Percentiles rank a stretch among this genome's conserved stretches.
phyloP scores from a whole-genome alignment of 768 basidiomycete genomes.

The Tylopilus cervinicoccineus region DNA sequence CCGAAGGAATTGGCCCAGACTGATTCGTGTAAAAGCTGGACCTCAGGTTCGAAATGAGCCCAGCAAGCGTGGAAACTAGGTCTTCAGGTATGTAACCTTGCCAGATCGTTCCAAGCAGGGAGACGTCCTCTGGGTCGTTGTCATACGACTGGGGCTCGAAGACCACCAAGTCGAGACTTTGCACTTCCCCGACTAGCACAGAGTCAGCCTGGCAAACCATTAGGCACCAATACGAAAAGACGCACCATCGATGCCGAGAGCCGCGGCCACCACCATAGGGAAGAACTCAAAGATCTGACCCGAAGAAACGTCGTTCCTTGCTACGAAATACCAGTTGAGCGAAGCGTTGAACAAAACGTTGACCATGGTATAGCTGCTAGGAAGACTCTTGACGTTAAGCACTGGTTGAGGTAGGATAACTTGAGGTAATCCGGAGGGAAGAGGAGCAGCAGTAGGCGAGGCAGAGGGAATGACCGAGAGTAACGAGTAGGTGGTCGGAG shows the following conservation, averaged over 20 bases:
- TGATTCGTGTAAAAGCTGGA: constrained; percentile 65
- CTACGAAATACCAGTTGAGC: constrained; percentile 72
- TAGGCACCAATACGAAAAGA: constrained; percentile 5
- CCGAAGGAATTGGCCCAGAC: constrained; percentile 39
- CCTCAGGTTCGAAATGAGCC: constrained; percentile 54
- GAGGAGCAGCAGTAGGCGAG: constrained; percentile 28
- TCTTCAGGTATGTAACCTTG: constrained; percentile 61
- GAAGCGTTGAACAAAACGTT: constrained; percentile 58
- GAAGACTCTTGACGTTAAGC: constrained; percentile 28
- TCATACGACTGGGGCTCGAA: constrained; percentile 59
- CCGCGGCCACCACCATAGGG: constrained; percentile 46
- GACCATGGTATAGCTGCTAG: constrained; percentile 45
- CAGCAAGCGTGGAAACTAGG: constrained; percentile 56
- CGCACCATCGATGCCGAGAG: constrained; percentile 44
- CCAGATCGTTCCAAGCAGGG: constrained; percentile 62
- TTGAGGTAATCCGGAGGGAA: constrained; percentile 59
- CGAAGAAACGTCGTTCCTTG: constrained; percentile 48
- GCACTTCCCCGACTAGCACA: constrained; percentile 35
- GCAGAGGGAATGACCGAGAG: constrained; percentile 19
- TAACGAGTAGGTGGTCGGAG: constrained; percentile 27
- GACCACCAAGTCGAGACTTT: constrained; percentile 61
- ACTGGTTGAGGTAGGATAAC: constrained; percentile 48
- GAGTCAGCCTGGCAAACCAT: constrained; percentile 26
- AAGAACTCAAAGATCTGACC: constrained; percentile 77
- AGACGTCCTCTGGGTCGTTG: constrained; percentile 40